Conservation (phyloP, 2,329 filamentous ascomycete species). For the Alternaria incomplexa region DNA sequence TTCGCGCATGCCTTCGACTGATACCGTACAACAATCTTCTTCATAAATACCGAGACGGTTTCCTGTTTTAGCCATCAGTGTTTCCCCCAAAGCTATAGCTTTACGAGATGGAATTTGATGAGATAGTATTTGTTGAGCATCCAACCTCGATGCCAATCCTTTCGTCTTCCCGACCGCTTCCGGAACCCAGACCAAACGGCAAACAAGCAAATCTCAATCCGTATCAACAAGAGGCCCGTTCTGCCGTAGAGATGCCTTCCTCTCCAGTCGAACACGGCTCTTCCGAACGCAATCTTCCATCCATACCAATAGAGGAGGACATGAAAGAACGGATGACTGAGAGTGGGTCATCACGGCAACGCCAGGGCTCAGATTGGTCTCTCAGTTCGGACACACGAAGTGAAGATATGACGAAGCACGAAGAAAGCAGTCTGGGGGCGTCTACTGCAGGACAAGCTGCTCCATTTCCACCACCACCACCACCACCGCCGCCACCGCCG, state of each 20-base stretch:
- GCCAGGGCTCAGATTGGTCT: background rate
- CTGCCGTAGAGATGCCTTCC: background rate
- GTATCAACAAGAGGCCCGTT: background rate
- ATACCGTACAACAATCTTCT: too few species aligned
- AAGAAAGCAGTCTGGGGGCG: background rate
- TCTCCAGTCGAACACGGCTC: background rate
- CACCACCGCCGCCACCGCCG: background rate
- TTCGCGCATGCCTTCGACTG: too few species aligned
- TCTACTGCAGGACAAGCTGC: background rate
- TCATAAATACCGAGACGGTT: too few species aligned
- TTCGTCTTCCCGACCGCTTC: background rate
- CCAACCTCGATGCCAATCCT: background rate
- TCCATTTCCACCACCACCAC: background rate
- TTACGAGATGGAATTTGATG: background rate
- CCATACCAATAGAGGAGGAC: background rate
- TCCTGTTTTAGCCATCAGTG: too few species aligned
- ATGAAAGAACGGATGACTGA: background rate
- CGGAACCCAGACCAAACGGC: background rate
- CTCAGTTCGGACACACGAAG: background rate
- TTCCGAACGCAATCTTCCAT: background rate
- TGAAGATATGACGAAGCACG: background rate
- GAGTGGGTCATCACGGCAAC: background rate
- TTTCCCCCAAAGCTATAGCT: fast-evolving
- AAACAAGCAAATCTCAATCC: background rate
- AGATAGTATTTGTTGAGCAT: background rate